Percentiles rank a stretch among this genome's conserved stretches.
Evolutionary conservation across 1,284 basidiomycete genomes (phyloP).

Genomic region (Naganishia sp.): DNA sequence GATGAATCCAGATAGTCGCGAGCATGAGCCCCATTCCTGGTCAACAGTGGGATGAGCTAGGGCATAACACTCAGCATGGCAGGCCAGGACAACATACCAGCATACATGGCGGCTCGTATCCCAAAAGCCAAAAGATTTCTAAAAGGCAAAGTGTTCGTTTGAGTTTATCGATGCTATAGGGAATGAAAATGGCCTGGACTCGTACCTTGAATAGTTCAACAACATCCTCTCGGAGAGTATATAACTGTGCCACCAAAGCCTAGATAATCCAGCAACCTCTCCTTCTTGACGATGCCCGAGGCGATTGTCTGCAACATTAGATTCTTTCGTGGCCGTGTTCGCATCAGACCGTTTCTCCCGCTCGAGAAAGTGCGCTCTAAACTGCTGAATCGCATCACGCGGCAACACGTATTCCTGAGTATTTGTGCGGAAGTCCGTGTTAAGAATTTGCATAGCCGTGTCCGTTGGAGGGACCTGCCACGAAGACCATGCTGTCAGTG

Average conservation of each 20-base stretch:
- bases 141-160: background rate
- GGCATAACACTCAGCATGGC: slow-evolving; percentile 4
- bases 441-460: slow-evolving; percentile 43
- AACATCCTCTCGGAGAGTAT: slow-evolving; percentile 37
- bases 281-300: background rate
- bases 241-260: slow-evolving; percentile 27
- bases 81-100: slow-evolving; percentile 47
- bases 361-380: slow-evolving; percentile 1
- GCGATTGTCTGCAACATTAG: background rate
- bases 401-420: background rate
- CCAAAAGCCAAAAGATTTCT: slow-evolving; percentile 64
- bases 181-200: background rate
- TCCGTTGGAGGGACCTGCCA: slow-evolving; percentile 46
- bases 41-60: slow-evolving; percentile 19
- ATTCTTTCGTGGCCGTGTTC: background rate
- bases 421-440: slow-evolving; percentile 41
- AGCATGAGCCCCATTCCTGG: slow-evolving; percentile 61
- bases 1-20: slow-evolving; percentile 63
- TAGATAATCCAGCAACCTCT: slow-evolving; percentile 5
- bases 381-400: slow-evolving; percentile 12
- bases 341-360: background rate
- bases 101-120: slow-evolving; percentile 62
- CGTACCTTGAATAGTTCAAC: slow-evolving; percentile 39
- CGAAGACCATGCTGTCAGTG: background rate
- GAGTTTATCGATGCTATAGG: background rate